Base-by-base conservation (phyloP, 2,329 filamentous ascomycete genomes). In the Chaetomiaceae sp. region DNA sequence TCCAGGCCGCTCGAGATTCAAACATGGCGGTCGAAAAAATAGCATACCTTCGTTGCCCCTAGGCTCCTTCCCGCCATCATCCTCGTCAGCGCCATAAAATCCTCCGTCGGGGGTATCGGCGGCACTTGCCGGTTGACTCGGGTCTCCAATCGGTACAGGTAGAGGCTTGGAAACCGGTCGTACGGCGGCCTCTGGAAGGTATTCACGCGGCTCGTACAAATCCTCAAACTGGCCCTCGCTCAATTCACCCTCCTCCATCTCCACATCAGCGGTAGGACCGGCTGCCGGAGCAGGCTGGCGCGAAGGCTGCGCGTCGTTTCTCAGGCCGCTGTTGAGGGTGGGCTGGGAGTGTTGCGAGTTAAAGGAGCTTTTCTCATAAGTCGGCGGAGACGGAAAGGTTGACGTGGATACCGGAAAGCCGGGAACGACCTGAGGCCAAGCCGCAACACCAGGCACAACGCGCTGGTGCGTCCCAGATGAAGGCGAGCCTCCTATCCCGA, bases 171-270 rank as follows among this genome's bases (percentile, higher is more conserved):
- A 7, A 32, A 29, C 44, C 1, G 38, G 6, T 34, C 44, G 40
- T 18, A 13, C 27, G n/a, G 48, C 27, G 5, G 34, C 38, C 38
- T 25, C 42, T 3, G 47, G 21, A n/a, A 29, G 41, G 30, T 55
- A 44, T 13, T 61, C 62, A 42, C 60, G 61, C 9, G 76, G 73
- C 44, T 80, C 77, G 56, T 82, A 82, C 2, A 77, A 62, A 60
- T 82, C 78, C 45, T 82, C 78, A 44, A 78, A 75, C 61, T 86
- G 83, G 16, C 76, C 80, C 61, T 92, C 89, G 58, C 82, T 87
- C 27, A 94, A 67, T 66, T 95, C 89, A 14, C 87, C 88, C 62
- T 95, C 89, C 63, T 94, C 88, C 23, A 69, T 56, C 18, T 61
- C 61, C 7, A 64, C 60, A 23, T 51, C 49, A 5, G 30, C 27